These are phyloP conservation scores for Vachellia pachyceras DNA, from an alignment of 306 rosid species.

Conservation along the genomic window DNA sequence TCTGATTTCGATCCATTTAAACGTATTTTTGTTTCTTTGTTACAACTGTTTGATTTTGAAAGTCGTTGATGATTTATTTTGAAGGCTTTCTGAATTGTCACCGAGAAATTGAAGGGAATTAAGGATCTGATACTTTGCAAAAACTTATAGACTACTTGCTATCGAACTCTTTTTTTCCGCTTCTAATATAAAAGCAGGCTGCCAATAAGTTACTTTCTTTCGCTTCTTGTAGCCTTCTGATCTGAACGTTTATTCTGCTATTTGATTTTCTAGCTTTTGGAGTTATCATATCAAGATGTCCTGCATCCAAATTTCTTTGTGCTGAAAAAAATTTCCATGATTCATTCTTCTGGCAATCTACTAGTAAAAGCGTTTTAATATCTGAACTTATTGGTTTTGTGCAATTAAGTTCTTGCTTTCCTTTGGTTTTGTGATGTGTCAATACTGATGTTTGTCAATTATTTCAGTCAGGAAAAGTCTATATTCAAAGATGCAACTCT, in stretches of 20 bases:
- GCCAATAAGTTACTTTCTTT: conserved; percentile 19
- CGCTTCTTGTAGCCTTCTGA: conserved; percentile 27
- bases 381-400: background rate
- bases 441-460: background rate
- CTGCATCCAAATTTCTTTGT: background rate
- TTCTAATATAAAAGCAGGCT: background rate
- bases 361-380: background rate
- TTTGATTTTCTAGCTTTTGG: conserved; percentile 9
- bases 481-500: conserved; percentile 67
- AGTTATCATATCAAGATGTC: background rate
- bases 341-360: background rate
- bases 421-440: background rate
- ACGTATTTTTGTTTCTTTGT: background rate
- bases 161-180: background rate
- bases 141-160: background rate
- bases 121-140: background rate
- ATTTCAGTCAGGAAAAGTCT: conserved; percentile 91
- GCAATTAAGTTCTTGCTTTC: background rate
- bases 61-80: background rate
- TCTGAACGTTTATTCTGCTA: conserved; percentile 15
- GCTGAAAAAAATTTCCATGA: background rate
- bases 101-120: conserved; percentile 10
- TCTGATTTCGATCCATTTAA: background rate
- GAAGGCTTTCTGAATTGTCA: conserved; percentile 19
- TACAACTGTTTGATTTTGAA: background rate